Base-by-base conservation (phyloP, 768 basidiomycete species). In the Rhodotorula graminis region DNA sequence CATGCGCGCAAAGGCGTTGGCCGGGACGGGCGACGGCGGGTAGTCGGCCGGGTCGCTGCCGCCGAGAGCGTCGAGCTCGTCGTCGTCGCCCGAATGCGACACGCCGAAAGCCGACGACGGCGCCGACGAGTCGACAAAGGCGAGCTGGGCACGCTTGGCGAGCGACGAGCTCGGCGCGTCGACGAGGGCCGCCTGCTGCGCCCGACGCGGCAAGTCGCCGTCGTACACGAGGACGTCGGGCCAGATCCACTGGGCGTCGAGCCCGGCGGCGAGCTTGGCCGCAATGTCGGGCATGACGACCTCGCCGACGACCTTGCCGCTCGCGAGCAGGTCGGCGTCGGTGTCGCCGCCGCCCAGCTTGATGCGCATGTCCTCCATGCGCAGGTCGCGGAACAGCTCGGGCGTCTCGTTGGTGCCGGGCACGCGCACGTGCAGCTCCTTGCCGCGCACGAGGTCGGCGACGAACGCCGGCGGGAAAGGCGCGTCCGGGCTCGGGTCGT, bases 141-240 rank as follows among this genome's bases (percentile, higher is more conserved):
- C 37, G 56, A 71, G 46, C 55, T 68, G 63, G 14, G 37, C 53
- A 10, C 31, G 37, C 37, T 37, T 37, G 37, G 9, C 5, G 5
- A 37, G 37, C 9, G 47, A 44, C 56, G 27, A 27, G 27, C 14
- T 2, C 14, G 2, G 16, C 53, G 50, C 53, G 9, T 29, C n/a
- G 14, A 12, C 14, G 14, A 15, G n/a, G 27, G n/a, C n/a, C 12
- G 12, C 6, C 27, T 27, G n/a, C n/a, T 23, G 25, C 12, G n/a
- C 33, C 25, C 31, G 55, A 16, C 65, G 56, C 42, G 74, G 74
- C 25, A 76, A 33, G 11, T 70, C 69, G n/a, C 75, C 75, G 27
- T 76, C 75, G 69, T 73, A 76, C 8, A 76, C 75, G 31, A 76
- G 64, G n/a, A 76, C 75, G 46, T 76, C 75, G 19, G 75, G 75